Evolutionary conservation across 495 filamentous ascomycete genomes (phyloP).

Genomic region (Clohesyomyces aquaticus): DNA sequence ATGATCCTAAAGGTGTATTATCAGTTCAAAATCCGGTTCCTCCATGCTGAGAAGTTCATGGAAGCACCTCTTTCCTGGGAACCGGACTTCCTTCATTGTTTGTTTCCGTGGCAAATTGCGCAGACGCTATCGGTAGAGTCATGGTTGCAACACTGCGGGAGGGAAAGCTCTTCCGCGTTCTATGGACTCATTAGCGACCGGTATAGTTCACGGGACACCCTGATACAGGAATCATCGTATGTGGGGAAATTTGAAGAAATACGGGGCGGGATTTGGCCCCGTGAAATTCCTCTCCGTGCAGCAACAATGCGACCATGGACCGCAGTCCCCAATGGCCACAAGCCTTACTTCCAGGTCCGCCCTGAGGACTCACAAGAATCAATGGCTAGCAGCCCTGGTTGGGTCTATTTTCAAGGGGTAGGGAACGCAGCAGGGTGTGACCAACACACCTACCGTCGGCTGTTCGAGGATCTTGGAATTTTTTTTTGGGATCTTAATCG

Average conservation of each 20-base stretch:
- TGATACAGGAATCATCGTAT: neutral
- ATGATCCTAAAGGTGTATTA: slow-evolving; percentile 14
- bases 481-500: slow-evolving; percentile 17
- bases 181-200: neutral
- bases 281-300: neutral
- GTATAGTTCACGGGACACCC: neutral
- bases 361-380: neutral
- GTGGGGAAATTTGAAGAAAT: neutral
- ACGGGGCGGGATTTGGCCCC: neutral
- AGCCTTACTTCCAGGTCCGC: too few relatives aligned
- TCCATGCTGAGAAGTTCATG: neutral
- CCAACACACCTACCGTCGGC: neutral
- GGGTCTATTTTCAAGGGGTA: neutral
- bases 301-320: too few relatives aligned
- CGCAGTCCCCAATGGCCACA: too few relatives aligned
- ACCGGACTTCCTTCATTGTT: neutral
- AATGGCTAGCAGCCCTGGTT: neutral
- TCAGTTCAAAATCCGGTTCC: slow-evolving; percentile 1
- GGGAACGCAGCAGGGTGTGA: neutral
- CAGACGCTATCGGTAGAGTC: slow-evolving; percentile 6
- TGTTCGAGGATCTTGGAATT: slow-evolving; percentile 7
- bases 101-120: slow-evolving; percentile 13
- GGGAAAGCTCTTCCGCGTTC: neutral
- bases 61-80: neutral
- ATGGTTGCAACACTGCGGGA: neutral